These are phyloP conservation scores for Papiliotrema terrestris DNA, from an alignment of 1,284 basidiomycete species.

Conservation along the genomic window DNA sequence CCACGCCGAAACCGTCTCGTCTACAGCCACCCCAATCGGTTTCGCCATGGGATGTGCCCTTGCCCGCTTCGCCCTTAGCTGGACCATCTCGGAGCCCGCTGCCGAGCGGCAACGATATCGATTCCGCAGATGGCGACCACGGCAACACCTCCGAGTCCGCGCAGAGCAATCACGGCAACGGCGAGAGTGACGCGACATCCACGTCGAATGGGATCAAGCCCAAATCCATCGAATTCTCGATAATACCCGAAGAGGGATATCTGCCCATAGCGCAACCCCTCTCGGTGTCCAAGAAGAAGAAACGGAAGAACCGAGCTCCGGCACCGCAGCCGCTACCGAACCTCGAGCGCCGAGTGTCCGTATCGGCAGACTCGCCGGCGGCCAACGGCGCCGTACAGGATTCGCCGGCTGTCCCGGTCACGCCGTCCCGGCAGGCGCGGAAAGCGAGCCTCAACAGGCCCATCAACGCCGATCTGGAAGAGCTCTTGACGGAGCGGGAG, in stretches of 20 bases:
- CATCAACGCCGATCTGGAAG: constrained; percentile 23
- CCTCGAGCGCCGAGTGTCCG: not conserved
- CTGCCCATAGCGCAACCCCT: constrained; percentile 15
- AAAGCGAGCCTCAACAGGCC: constrained; percentile 23
- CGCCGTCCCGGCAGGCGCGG: constrained; percentile 15
- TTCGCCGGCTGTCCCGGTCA: not conserved
- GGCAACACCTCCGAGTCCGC: not conserved
- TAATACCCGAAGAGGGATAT: constrained; percentile 39
- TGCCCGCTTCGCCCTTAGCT: constrained; percentile 20
- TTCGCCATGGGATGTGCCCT: constrained; percentile 16
- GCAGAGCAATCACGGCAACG: not conserved
- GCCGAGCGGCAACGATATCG: constrained; percentile 1
- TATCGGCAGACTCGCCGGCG: not conserved
- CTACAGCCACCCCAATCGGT: not conserved
- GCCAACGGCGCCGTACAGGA: not conserved
- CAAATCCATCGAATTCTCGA: constrained; percentile 20
- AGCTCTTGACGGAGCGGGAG: constrained; percentile 33
- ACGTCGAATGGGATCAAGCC: not conserved
- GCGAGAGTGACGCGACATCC: not conserved
- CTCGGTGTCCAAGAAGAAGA: constrained; percentile 17
- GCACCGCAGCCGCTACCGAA: not conserved
- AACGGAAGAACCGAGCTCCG: constrained; percentile 31
- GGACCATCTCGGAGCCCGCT: constrained; percentile 19
- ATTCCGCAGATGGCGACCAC: constrained; percentile 14
- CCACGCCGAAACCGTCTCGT: not conserved